A percentile compares a stretch with the other conserved stretches of the same genome.
phyloP scores from a whole-genome alignment of 371 early-diverging fungal species.

The Mucor plumbeus region DNA sequence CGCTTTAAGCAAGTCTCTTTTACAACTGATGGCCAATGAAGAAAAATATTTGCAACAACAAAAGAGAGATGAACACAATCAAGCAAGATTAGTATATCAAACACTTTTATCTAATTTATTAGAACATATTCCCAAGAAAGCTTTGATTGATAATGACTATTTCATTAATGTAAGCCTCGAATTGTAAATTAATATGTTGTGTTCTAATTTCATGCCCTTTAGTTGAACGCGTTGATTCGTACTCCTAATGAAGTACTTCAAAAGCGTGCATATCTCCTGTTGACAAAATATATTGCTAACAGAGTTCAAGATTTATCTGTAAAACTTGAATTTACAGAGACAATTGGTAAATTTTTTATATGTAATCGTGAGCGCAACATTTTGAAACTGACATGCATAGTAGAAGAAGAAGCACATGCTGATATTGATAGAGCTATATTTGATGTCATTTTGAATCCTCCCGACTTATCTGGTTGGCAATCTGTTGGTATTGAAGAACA shows the following conservation, averaged over 20 bases:
- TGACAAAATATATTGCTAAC: constrained; percentile 46
- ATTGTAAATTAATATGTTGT: neutral
- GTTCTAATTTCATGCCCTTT: neutral
- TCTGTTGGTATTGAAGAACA: constrained; percentile 15
- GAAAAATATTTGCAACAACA: constrained; percentile 15
- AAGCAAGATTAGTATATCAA: constrained; percentile 36
- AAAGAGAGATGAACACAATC: constrained; percentile 3
- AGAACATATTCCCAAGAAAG: constrained; percentile 37
- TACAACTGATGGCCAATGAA: constrained; percentile 32
- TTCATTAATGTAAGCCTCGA: constrained; percentile 30
- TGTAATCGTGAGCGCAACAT: neutral
- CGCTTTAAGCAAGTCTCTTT: constrained; percentile 16
- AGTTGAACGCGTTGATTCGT: constrained; percentile 31
- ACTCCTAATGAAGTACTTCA: constrained; percentile 45
- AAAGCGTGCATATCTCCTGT: constrained; percentile 49
- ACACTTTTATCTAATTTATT: constrained; percentile 37
- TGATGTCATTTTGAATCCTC: constrained; percentile 30
- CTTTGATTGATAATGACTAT: constrained; percentile 29
- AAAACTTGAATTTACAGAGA: constrained; percentile 50
- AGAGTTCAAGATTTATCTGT: constrained; percentile 53
- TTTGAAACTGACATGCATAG: neutral
- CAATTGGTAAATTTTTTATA: constrained; percentile 25
- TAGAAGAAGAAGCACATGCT: constrained; percentile 31
- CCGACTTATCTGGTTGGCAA: constrained; percentile 30
- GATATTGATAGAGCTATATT: constrained; percentile 31